Evolutionary conservation across 2,329 filamentous ascomycete genomes (phyloP).

Genomic region (Neophaeococcomyces aloes): DNA sequence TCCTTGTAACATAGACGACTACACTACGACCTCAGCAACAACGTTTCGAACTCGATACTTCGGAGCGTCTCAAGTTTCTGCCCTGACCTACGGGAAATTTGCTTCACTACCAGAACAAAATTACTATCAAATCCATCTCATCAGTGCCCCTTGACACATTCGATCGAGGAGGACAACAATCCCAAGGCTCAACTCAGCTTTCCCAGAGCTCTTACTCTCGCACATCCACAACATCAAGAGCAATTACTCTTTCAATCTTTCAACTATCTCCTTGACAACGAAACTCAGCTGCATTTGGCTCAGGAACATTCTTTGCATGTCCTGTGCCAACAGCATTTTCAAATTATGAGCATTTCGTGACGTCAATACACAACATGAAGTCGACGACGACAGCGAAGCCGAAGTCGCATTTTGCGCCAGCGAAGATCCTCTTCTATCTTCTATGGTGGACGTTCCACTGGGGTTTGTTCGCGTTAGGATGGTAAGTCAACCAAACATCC

Average conservation of each 20-base stretch:
- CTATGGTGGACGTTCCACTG: constrained; percentile 73
- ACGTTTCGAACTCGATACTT: neutral
- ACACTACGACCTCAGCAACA: neutral
- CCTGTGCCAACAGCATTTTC: neutral
- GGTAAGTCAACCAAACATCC: constrained; percentile 45
- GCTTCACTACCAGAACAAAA: neutral
- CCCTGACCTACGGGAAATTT: neutral
- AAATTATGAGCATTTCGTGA: neutral
- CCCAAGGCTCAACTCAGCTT: too few species aligned
- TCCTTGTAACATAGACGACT: neutral
- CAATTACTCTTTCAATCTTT: too few species aligned
- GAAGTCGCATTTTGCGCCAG: constrained; percentile 18
- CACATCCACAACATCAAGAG: too few species aligned
- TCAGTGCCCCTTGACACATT: too few species aligned
- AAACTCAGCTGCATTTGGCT: neutral
- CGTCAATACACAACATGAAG: neutral
- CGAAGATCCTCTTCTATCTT: constrained; percentile 68
- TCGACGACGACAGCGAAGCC: constrained; percentile 14
- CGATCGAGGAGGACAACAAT: too few species aligned
- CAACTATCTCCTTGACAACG: too few species aligned
- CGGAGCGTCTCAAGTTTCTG: neutral
- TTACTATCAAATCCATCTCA: neutral
- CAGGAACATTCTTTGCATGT: neutral
- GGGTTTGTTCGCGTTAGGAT: constrained; percentile 72
- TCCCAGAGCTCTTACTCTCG: too few species aligned